Base-by-base conservation (phyloP, 306 rosid genomes). In the Lupinus albus region DNA sequence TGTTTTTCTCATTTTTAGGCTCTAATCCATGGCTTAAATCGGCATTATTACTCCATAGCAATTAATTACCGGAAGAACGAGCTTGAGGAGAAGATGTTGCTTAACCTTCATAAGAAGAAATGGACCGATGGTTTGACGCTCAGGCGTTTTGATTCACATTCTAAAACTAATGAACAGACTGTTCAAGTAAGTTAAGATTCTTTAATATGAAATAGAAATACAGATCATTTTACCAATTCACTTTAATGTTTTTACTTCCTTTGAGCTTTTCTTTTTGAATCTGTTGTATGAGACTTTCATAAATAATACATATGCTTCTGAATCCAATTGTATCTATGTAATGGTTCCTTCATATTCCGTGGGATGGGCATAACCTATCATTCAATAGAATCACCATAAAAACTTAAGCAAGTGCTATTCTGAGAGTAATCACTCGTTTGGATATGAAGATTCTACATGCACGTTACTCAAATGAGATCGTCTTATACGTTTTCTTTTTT, bases 61-160 rank as follows among this genome's bases (percentile, higher is more conserved):
- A 92, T 92, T 76, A 89, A 88, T 69, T 92, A 92, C 83, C 77
- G 96, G 77, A 92, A 92, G 81, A 92, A 92, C 72, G 98, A 89
- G 39, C 93, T 92, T 10, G 95, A 92, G 72, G 98, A 92, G 85
- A 89, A 86, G 82, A 92, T 88, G 98, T 72, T 92, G 38, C 95
- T 88, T 55, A 92, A 86, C 72, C 98, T 92, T 79, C 95, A 92
- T 70, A 92, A 92, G 84, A 92, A 92, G 86, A 92, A 92, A 73
- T 92, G 98, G 96, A 89, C 96, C 45, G 96, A 92, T 80, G 96
- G 95, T 66, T 78, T 89, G 69, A 87, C 95, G 41, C 93, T 89
- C 2, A 74, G 79, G 63, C 93, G 30, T 12, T 93, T 89, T 64
- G 98, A 89, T 72, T 68, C 89, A 48, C 98, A 93, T 78, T 89